Conservation (phyloP, 805 yeast genomes). For the Metschnikowia koreensis region DNA sequence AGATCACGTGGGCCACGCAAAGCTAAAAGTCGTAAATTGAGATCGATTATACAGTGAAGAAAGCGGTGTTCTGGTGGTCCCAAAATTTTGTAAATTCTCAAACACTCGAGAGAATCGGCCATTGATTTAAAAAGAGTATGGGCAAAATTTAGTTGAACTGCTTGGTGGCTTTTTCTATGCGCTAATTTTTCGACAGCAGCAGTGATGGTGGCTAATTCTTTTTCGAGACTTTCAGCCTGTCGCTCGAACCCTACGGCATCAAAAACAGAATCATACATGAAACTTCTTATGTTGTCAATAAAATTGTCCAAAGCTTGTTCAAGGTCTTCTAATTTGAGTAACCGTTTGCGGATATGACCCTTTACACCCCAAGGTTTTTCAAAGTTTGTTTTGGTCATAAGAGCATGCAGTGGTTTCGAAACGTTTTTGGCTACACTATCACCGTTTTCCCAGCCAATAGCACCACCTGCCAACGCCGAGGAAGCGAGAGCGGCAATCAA, state of each 20-base stretch:
- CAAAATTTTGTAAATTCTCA: neutral
- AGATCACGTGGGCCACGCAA: neutral
- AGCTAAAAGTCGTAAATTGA: neutral
- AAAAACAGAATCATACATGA: neutral
- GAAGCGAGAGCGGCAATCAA: too few species aligned
- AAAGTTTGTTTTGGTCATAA: too few species aligned
- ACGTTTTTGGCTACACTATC: too few species aligned
- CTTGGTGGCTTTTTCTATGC: neutral
- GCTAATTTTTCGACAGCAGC: neutral
- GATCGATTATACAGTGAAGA: neutral
- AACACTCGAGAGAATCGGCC: conserved; percentile 1
- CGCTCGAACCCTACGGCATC: neutral
- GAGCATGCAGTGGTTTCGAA: too few species aligned
- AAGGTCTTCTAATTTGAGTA: neutral
- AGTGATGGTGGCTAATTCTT: neutral
- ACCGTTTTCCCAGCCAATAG: too few species aligned
- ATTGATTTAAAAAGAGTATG: neutral
- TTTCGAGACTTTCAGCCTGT: neutral
- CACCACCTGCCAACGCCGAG: too few species aligned
- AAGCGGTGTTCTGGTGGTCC: neutral
- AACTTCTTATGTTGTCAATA: neutral
- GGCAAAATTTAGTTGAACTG: neutral
- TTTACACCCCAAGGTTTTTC: too few species aligned
- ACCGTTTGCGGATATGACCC: too few species aligned
- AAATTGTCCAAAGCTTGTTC: neutral